phyloP scores from a whole-genome alignment of 2,329 filamentous ascomycete genomes.

The Ceratocystis diversiconidia region DNA sequence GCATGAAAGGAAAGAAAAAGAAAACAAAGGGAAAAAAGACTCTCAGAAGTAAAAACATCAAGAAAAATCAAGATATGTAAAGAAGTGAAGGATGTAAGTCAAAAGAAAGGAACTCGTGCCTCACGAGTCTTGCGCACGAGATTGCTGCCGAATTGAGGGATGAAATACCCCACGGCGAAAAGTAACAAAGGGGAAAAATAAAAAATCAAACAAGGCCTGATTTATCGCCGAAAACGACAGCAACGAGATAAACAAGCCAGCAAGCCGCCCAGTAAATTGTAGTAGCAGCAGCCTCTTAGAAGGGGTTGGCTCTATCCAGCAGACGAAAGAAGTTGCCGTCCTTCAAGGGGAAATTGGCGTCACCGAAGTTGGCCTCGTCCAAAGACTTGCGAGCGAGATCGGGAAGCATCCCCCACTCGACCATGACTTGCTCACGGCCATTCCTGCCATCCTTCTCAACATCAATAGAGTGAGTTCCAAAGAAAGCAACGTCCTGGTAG shows the following conservation, averaged over 20 bases:
- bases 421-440: slow-evolving; percentile 29
- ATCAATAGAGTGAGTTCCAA: slow-evolving; percentile 27
- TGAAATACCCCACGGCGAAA: background rate
- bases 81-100: background rate
- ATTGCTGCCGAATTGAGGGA: background rate
- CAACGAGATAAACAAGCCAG: background rate
- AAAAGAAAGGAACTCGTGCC: background rate
- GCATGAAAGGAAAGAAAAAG: background rate
- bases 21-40: background rate
- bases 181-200: background rate
- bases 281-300: slow-evolving; percentile 4
- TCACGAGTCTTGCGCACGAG: background rate
- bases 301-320: slow-evolving; percentile 19
- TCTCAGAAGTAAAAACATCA: background rate
- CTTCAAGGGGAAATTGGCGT: slow-evolving; percentile 30
- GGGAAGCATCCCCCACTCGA: slow-evolving; percentile 32
- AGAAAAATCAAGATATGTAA: background rate
- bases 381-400: slow-evolving; percentile 26
- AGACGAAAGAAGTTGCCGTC: slow-evolving; percentile 23
- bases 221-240: background rate
- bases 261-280: background rate
- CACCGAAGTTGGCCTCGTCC: slow-evolving; percentile 28
- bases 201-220: background rate
- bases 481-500: slow-evolving; percentile 22
- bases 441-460: slow-evolving; percentile 24